Evolutionary conservation across 768 basidiomycete genomes (phyloP), one percentile per base, ranked within the genome.

Genomic region (Lepiota brunneoincarnata): DNA sequence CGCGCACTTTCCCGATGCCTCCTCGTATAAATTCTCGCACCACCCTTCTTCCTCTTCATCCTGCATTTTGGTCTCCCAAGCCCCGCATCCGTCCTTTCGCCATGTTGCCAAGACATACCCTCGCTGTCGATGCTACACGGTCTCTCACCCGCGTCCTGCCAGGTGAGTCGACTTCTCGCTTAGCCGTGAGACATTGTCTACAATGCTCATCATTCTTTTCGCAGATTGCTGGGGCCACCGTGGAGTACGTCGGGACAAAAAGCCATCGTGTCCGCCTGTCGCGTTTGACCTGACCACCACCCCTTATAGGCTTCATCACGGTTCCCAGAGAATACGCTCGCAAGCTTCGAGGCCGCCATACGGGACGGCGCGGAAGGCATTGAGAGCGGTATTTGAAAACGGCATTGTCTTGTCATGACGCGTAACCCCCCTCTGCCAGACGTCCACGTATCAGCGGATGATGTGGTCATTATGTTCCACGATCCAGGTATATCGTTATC

Each of bases 281-380:
- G 41, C 9, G 10, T 17, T 18, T 43, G 23, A 20, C 18, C 21
- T 45, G 36, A 35, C 37, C 18, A 31, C 28, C 34, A 7, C 34
- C 11, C 55, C 55, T 43, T 38, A 54, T 62, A 93, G 92, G 93
- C 93, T 43, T 93, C 91, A 21, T 82, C 90, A 20, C 76, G 80
- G 15, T 93, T 81, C 70, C 92, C 93, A 3, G 96, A 98, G 72
- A 98, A 98, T 76, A 96, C 94, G 45, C 81, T 94, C 58, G 91
- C 91, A 34, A 93, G 91, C 73, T 98, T 98, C 72, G 86, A 92
- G 67, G 91, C 90, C 59, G 96, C 96, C 65, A 93, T 97, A 58
- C 84, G 85, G 43, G 94, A 97, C 74, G 96, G 96, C 56, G 89
- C 93, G 42, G 93, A 99, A 68, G 95, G 79, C 62, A 96, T 99